Base-by-base conservation (phyloP, 1,284 basidiomycete species). In the Fistulinella staudtii region DNA sequence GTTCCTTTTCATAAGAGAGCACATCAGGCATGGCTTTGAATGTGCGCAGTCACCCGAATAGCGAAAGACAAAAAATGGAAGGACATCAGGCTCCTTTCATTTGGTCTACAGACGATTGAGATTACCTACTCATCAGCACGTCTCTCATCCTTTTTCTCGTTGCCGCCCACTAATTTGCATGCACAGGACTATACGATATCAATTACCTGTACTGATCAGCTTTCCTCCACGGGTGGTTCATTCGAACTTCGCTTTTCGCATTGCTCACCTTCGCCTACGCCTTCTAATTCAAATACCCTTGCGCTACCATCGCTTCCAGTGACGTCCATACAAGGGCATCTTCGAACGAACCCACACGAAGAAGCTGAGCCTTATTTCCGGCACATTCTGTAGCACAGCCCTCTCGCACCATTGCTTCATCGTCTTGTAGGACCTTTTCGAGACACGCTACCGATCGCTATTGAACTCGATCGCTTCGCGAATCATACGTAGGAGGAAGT, bases 61-160 rank as follows among this genome's bases (percentile, higher is more conserved):
- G 78, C 84, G 35, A 81, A 82, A 53, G 73, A 75, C 51, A 79
- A 76, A 48, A 70, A 73, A 20, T 91, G 85, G 80, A 67, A 69
- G 21, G 88, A 87, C 60, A 77, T 93, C 31, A 75, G 79, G 38
- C 68, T 94, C 45, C 72, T 93, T 44, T 90, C 88, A 2, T 93
- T 93, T 61, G 89, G 93, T 63, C 67, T 93, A 14, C 88, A 90
- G 55, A 90, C 89, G 1, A 90, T 92, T n/a, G 85, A 90, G 55
- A 85, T 94, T 60, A 79, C 81, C 5, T 93, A 93, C 59, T 75
- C 82, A 10, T 68, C 68, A 40, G 83, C 79, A 60, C 49, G 69
- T 40, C 10, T 4, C 14, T n/a, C 4, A 7, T 4, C 17, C 21
- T 6, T 34, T 25, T 30, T 37, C 3, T 10, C 15, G 9, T n/a